These are phyloP conservation scores for Zychaea mexicana DNA, from an alignment of 371 early-diverging fungal genomes.

Conservation along the genomic window DNA sequence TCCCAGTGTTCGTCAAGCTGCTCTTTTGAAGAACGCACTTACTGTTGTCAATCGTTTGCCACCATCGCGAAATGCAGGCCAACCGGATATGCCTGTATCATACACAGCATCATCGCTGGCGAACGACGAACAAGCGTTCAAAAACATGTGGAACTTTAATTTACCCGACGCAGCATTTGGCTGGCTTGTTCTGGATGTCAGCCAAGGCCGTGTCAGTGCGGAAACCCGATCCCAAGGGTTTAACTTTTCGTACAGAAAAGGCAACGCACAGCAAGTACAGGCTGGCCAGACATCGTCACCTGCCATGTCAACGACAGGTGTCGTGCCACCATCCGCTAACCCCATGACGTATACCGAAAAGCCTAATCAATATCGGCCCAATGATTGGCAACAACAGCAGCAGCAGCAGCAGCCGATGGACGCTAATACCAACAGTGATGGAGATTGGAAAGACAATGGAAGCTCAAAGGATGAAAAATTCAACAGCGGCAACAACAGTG, in stretches of 20 bases:
- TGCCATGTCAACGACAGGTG: constrained; percentile 23
- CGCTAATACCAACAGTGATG: constrained; percentile 6
- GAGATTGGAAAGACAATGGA: constrained; percentile 15
- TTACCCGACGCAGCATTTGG: constrained; percentile 68
- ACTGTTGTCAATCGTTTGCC: constrained; percentile 61
- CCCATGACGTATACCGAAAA: constrained; percentile 20
- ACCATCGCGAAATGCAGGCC: constrained; percentile 24
- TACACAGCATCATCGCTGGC: constrained; percentile 15
- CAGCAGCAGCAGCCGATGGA: constrained; percentile 2
- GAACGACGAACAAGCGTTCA: constrained; percentile 60
- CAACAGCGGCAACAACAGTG: constrained; percentile 1
- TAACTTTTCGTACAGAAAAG: constrained; percentile 60
- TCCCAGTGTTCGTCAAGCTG: constrained; percentile 57
- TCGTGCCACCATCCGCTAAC: constrained; percentile 17
- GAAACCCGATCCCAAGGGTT: constrained; percentile 64
- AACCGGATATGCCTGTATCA: constrained; percentile 6
- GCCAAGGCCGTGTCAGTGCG: constrained; percentile 52
- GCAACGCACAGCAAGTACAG: constrained; percentile 9
- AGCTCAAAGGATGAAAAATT: constrained; percentile 16
- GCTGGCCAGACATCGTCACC: constrained; percentile 20
- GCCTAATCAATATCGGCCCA: constrained; percentile 33
- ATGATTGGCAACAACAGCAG: constrained; percentile 15
- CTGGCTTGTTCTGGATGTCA: constrained; percentile 54
- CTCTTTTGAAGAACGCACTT: constrained; percentile 57
- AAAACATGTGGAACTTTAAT: constrained; percentile 74